phyloP scores from a whole-genome alignment of 345 rosid species.

The Bruguiera sexangula region DNA sequence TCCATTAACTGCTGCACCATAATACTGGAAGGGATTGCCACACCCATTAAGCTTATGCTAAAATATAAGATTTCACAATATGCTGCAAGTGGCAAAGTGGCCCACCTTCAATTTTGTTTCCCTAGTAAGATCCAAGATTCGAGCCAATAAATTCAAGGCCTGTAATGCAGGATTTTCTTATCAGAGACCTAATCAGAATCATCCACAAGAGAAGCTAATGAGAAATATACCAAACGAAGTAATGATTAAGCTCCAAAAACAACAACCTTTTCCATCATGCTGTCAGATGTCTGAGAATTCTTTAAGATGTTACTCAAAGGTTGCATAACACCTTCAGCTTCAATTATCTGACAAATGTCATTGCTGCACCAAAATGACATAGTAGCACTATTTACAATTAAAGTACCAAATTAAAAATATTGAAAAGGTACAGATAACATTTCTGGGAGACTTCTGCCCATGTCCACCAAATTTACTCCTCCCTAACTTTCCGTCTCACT shows the following conservation, averaged over 20 bases:
- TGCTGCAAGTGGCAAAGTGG: conserved; percentile 17
- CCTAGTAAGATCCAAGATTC: conserved; percentile 66
- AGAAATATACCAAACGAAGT: background rate
- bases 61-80: conserved; percentile 8
- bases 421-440: background rate
- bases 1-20: conserved; percentile 57
- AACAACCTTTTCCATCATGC: conserved; percentile 59
- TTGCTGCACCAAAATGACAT: conserved; percentile 40
- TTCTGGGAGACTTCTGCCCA: background rate
- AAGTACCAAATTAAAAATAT: too few relatives aligned
- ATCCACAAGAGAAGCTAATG: background rate
- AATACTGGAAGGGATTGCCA: conserved; percentile 46
- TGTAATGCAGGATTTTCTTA: conserved; percentile 35
- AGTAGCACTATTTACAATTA: background rate
- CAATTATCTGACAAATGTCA: conserved; percentile 55
- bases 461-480: too few relatives aligned
- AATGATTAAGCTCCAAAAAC: background rate
- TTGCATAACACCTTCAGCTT: conserved; percentile 61
- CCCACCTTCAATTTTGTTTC: conserved; percentile 79
- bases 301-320: conserved; percentile 55
- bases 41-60: conserved; percentile 18
- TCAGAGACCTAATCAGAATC: conserved; percentile 15
- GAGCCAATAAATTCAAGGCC: conserved; percentile 64
- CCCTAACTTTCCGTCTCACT: too few relatives aligned
- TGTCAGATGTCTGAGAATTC: conserved; percentile 37